Base-by-base conservation (phyloP, 495 filamentous ascomycete genomes). In the Hyaloscypha bicolor region DNA sequence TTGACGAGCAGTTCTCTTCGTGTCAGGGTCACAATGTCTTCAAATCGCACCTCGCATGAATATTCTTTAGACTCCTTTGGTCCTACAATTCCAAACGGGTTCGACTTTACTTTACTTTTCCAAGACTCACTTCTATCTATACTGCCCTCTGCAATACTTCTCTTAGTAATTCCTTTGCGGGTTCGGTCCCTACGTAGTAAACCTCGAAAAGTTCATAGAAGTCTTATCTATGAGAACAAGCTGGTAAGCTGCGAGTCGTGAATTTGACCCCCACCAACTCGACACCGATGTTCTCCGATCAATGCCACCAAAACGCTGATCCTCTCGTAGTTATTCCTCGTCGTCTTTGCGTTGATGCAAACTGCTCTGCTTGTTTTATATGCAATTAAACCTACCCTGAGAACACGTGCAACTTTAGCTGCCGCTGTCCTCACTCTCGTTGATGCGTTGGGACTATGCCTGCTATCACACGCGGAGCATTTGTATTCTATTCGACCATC, bases 51-150 rank as follows among this genome's bases (percentile, higher is more conserved):
- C n/a, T 53, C 64, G 2, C 29, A 58, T 12, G 19, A 42, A 8
- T 31, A 39, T 57, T 45, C 59, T 4, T 12, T 56, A 4, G 33
- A 62, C 39, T 64, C 66, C 9, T 69, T 64, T 45, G 62, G 62
- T 14, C 67, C 67, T 14, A 9, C 63, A 21, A 35, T 32, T n/a
- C 62, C 67, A 4, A 32, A 33, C 4, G 30, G 35, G 14, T 85
- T 90, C 72, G 87, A 91, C 62, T 90, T 89, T 70, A 87, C 86
- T 31, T 75, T 87, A 31, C 72, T 84, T 33, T 88, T 89, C 65
- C 85, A 90, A 71, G 81, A 87, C 64, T 76, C 78, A 2, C 80
- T 89, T 56, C 76, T 87, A 21, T 76, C 79, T 9, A 76, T 87
- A 9, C 72, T 85, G 6, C 85, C 85, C 4, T 76, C 82, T 22